These are phyloP conservation scores for Cryptococcus hybrid DNA, from an alignment of 1,284 basidiomycete species.

Conservation along the genomic window DNA sequence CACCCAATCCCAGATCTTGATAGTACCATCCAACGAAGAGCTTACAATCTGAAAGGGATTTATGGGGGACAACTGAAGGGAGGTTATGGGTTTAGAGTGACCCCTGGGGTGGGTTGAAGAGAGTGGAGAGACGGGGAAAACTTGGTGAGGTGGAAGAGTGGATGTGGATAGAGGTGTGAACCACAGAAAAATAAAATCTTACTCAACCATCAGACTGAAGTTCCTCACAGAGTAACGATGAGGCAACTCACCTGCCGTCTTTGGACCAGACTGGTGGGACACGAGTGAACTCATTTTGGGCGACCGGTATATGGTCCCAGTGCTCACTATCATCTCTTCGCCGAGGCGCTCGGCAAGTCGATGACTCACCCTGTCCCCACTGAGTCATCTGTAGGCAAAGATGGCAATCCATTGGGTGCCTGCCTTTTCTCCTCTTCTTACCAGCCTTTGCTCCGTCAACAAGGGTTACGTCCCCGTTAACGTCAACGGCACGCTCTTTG, in stretches of 20 bases:
- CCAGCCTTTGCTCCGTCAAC: background rate
- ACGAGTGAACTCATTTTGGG: constrained; percentile 65
- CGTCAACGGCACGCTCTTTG: constrained; percentile 23
- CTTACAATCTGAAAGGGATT: constrained; percentile 90
- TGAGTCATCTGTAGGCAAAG: background rate
- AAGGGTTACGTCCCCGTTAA: background rate
- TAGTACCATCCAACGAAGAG: constrained; percentile 73
- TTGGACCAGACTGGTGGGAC: constrained; percentile 74
- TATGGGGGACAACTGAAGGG: constrained; percentile 75
- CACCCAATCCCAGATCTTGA: constrained; percentile 92
- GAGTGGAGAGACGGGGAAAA: constrained; percentile 72
- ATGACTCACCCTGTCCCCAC: background rate
- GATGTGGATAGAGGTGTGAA: constrained; percentile 73
- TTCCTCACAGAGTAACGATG: background rate
- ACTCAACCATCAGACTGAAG: background rate
- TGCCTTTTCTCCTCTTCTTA: constrained; percentile 5
- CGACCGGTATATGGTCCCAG: constrained; percentile 54
- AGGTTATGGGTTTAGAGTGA: constrained; percentile 65
- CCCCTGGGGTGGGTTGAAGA: constrained; percentile 51
- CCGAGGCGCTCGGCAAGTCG: background rate
- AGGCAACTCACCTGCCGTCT: constrained; percentile 70
- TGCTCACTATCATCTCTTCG: background rate
- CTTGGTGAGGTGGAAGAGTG: constrained; percentile 66
- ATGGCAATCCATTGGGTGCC: background rate
- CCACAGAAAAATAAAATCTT: constrained; percentile 84